Evolutionary conservation across 495 filamentous ascomycete genomes (phyloP), one percentile per base, ranked within the genome.

Genomic region (Annulohypoxylon stygium): DNA sequence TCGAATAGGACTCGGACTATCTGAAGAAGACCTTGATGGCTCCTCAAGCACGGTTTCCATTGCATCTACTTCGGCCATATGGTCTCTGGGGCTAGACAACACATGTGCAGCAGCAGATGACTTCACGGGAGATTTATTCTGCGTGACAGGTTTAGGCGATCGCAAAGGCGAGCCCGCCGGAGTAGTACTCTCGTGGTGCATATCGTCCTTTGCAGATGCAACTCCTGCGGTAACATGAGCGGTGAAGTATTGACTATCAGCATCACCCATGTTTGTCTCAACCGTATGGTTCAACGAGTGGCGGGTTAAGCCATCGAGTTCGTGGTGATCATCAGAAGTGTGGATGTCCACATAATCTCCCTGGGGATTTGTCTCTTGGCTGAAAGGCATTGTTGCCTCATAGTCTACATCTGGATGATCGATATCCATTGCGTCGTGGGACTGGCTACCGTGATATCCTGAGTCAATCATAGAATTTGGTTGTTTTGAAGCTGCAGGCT

Each of bases 391-490:
- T 18, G 75, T 79, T 55, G 53, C 37, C 34, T 77, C 75, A 1
- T 75, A 70, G 18, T 61, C 66, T 6, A 69, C 2, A 6, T 14
- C 10, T 36, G 16, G 4, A 9, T 79, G 67, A 6, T 81, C 79
- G 8, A 80, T 51, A 14, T 74, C 75, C 58, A 80, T 78, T 0
- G 77, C 78, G 26, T 88, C 86, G 16, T 80, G 79, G 7, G 78
- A 69, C 51, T 82, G 90, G 81, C 88, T 90, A 57, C 92, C 93
- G 86, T 95, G 90, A 73, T 97, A 97, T 45, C 93, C 93, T 2
- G 93, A 96, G 73, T 97, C 93, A 4, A 81, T 75, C 25, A 83
- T 61, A 12, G 83, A 78, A 34, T 75, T 59, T 53, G 67, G 67
- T 37, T 65, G 66, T 26, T 72, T 74, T 33, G 63, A 47, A 36